Evolutionary conservation across 2,329 filamentous ascomycete species (phyloP), one percentile per base, ranked within the genome.

Genomic region (Microcyclospora pomicola): DNA sequence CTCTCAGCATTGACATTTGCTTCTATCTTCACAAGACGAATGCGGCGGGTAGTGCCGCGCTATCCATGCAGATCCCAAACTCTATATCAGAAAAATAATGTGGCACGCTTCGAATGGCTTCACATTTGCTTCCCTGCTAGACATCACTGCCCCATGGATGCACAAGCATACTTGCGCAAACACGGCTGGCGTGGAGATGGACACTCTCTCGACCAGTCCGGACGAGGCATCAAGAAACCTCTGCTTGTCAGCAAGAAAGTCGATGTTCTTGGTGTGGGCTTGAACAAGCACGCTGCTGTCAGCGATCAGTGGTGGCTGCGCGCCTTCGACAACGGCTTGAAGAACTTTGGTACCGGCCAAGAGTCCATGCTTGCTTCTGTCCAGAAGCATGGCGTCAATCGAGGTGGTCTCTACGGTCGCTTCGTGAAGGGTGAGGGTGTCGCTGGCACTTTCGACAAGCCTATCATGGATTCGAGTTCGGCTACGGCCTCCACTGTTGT

Each of bases 261-360:
- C 50, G 82, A 93, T 59, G 80, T 73, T 19, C 69, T 82, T 37
- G 88, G 88, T 15, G 67, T 96, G 5, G 88, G 88, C 38, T 77
- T 82, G 56, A 85, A 83, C 59, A 74, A 74, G 47, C 71, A 72
- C 40, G 60, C 66, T 40, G 68, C 68, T 19, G 67, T 73, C 27
- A 69, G 71, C 49, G 88, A 95, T 56, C 86, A 94, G 59, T 98
- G 91, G 91, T 98, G 91, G 91, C 71, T 94, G 61, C 80, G 84
- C 41, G 91, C 91, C 9, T 95, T 94, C 49, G 88, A 96, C 61
- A 79, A 86, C 57, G 86, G 87, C 39, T 66, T 95, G 47, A 82
- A 91, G 59, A 82, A 80, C 3, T 70, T 94, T 37, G 70, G 69
- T 1, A 61, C 64, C 3, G 80, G 49, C 63, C 80, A 66, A 71